phyloP scores from a whole-genome alignment of 129 eudicot species.

The Chrysanthemum lavandulifolium region DNA sequence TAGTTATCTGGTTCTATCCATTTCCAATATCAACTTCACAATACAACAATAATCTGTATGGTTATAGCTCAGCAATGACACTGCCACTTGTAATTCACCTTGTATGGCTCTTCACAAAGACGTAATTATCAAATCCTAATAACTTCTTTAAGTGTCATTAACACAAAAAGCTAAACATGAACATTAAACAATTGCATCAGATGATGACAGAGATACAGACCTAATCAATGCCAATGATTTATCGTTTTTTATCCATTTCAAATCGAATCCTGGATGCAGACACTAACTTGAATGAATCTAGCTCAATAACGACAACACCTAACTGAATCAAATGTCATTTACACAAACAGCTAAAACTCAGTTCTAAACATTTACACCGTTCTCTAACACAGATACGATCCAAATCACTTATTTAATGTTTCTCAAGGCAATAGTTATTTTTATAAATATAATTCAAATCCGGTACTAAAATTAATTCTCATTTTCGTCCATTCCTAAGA shows the following conservation, averaged over 20 bases:
- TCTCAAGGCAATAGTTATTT: too few relatives aligned
- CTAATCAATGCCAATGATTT: not conserved
- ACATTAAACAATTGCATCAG: not conserved
- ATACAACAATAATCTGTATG: not conserved
- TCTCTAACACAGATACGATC: constrained; percentile 7
- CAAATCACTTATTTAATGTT: not conserved
- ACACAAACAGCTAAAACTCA: constrained; percentile 19
- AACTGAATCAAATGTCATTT: too few relatives aligned
- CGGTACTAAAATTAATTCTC: too few relatives aligned
- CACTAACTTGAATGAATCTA: too few relatives aligned
- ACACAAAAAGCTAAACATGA: not conserved
- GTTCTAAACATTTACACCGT: not conserved
- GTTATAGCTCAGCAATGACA: not conserved
- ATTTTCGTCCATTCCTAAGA: too few relatives aligned
- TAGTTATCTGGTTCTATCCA: not conserved
- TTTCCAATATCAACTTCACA: not conserved
- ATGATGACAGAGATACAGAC: not conserved
- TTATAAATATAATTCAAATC: too few relatives aligned
- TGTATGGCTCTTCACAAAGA: not conserved
- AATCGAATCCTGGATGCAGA: too few relatives aligned
- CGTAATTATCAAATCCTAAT: not conserved
- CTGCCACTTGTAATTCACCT: not conserved
- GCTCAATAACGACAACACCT: too few relatives aligned
- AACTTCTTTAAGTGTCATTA: constrained; percentile 6
- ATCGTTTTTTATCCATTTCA: too few relatives aligned